phyloP scores from a whole-genome alignment of 2,329 filamentous ascomycete species.

The Aspergillus jensenii region DNA sequence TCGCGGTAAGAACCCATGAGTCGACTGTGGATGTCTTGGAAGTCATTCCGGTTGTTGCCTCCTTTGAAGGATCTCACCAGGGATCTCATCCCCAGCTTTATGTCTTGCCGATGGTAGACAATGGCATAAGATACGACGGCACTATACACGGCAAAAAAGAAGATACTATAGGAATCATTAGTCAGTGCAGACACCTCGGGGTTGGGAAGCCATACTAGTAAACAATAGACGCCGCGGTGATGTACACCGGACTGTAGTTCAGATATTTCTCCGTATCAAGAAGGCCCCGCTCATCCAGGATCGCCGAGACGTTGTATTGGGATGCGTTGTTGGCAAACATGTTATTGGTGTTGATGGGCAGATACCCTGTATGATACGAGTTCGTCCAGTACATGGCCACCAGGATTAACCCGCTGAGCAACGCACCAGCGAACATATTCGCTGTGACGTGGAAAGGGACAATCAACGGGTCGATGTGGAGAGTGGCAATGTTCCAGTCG shows the following conservation, averaged over 20 bases:
- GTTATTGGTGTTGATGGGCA: slow-evolving; percentile 10
- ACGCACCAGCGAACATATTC: slow-evolving; percentile 1
- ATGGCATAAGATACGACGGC: not conserved
- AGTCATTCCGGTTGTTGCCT: not conserved
- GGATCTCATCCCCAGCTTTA: not conserved
- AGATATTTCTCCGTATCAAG: slow-evolving; percentile 1
- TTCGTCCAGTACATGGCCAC: slow-evolving; percentile 7
- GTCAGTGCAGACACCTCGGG: too few species aligned
- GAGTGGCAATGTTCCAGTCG: slow-evolving; percentile 10
- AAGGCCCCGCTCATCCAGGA: slow-evolving; percentile 3
- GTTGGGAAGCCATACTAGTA: not conserved
- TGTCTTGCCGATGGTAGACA: slow-evolving; percentile 1
- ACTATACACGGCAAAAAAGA: slow-evolving; percentile 9
- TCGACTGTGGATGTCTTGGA: slow-evolving; percentile 4
- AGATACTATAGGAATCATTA: not conserved
- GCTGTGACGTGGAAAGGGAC: slow-evolving; percentile 6
- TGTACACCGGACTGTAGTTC: slow-evolving; percentile 2
- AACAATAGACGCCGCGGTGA: not conserved
- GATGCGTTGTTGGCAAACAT: slow-evolving; percentile 5
- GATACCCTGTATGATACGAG: slow-evolving; percentile 6
- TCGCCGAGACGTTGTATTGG: slow-evolving; percentile 1
- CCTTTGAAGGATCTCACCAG: not conserved
- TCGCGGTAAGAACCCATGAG: slow-evolving; percentile 5
- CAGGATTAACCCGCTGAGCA: not conserved
- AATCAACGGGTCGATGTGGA: slow-evolving; percentile 1